Percentiles rank a stretch among this genome's conserved stretches.
Evolutionary conservation across 2,329 filamentous ascomycete genomes (phyloP).

Genomic region (Fusarium cicatricum): DNA sequence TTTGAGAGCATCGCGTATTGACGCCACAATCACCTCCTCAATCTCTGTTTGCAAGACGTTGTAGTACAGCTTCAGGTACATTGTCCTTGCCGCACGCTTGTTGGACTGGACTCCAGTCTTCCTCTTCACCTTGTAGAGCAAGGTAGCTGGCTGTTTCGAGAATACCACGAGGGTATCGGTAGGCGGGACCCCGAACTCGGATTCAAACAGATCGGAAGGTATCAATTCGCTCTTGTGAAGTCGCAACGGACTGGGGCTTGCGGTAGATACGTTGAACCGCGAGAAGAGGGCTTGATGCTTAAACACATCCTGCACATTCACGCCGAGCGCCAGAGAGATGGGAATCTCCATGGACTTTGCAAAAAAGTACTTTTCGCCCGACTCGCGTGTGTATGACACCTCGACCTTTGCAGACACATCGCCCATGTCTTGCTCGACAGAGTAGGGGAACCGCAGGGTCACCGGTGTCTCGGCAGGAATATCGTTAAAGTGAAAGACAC

Average conservation of each 20-base stretch:
- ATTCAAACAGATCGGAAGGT: conserved; percentile 73
- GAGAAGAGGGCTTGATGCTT: conserved; percentile 85
- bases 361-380: conserved; percentile 57
- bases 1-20: conserved; percentile 52
- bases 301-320: conserved; percentile 97
- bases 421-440: conserved; percentile 77
- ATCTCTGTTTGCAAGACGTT: conserved; percentile 80
- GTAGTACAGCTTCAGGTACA: conserved; percentile 79
- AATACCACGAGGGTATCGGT: conserved; percentile 71
- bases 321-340: conserved; percentile 83
- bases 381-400: conserved; percentile 73
- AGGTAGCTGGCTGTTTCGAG: conserved; percentile 79
- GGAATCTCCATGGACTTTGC: conserved; percentile 67
- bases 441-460: conserved; percentile 79
- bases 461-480: conserved; percentile 57
- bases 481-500: conserved; percentile 59
- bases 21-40: conserved; percentile 55
- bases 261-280: conserved; percentile 88
- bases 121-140: conserved; percentile 80
- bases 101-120: conserved; percentile 53
- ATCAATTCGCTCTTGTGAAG: conserved; percentile 76
- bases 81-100: conserved; percentile 49
- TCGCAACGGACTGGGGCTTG: conserved; percentile 76
- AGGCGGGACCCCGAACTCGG: conserved; percentile 65
- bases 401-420: conserved; percentile 81